Percentiles rank a stretch among this genome's conserved stretches.
These are phyloP conservation scores for Wickerhamomyces sp. DNA, from an alignment of 1,139 yeast genomes.

Conservation along the genomic window DNA sequence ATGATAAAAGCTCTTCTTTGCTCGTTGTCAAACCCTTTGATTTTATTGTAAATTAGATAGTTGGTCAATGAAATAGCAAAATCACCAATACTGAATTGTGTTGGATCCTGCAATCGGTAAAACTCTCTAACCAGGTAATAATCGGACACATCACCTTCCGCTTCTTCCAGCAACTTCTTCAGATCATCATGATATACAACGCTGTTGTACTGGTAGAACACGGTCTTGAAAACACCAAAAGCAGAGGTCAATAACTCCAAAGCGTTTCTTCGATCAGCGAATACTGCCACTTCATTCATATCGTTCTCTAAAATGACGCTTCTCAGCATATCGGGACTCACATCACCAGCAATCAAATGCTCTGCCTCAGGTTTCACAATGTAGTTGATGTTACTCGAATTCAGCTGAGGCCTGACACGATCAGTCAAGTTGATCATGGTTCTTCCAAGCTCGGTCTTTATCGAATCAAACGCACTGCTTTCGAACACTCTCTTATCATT, in stretches of 20 bases:
- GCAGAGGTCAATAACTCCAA: constrained; percentile 6
- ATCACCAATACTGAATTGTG: constrained; percentile 6
- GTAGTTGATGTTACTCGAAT: not conserved
- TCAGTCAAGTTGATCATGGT: not conserved
- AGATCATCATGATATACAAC: not conserved
- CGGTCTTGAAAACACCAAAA: not conserved
- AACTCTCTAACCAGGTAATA: not conserved
- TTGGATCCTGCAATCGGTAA: not conserved
- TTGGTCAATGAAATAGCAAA: constrained; percentile 4
- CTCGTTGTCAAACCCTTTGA: not conserved
- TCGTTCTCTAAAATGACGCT: constrained; percentile 12
- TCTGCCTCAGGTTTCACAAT: not conserved
- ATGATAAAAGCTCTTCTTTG: constrained; percentile 1
- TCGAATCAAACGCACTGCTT: constrained; percentile 1
- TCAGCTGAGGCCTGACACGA: constrained; percentile 1
- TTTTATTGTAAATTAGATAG: constrained; percentile 2
- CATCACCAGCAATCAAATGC: not conserved
- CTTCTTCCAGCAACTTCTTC: not conserved
- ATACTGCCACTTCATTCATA: constrained; percentile 1
- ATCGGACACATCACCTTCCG: not conserved
- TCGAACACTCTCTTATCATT: constrained; percentile 4
- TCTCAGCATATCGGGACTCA: constrained; percentile 18
- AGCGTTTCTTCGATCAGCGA: constrained; percentile 4
- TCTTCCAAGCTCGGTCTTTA: not conserved
- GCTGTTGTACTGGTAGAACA: not conserved